Conservation (phyloP, 495 filamentous ascomycete species). For the Aspergillus steynii region DNA sequence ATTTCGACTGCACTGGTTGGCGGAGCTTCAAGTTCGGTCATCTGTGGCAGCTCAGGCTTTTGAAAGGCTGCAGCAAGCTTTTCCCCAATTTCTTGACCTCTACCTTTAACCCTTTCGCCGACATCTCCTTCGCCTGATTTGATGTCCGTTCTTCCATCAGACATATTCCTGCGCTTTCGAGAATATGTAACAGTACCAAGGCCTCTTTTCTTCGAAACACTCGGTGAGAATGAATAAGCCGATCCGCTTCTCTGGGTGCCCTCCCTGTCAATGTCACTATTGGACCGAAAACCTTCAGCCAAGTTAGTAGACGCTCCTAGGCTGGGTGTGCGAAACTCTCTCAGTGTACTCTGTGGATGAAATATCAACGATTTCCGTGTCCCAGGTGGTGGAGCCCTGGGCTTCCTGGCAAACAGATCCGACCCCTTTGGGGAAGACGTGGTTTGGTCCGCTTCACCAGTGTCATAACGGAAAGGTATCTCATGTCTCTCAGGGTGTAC, state of each 20-base stretch:
- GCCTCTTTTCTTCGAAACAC: background rate
- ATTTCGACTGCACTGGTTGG: background rate
- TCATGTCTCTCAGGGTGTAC: no score
- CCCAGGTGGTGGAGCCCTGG: background rate
- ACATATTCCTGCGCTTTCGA: conserved; percentile 1
- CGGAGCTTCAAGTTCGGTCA: background rate
- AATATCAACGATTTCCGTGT: background rate
- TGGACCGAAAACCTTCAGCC: background rate
- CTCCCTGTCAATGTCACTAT: background rate
- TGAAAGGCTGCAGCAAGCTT: conserved; percentile 32
- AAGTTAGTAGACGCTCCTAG: background rate
- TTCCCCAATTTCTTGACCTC: conserved; percentile 28
- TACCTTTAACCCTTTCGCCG: conserved; percentile 16
- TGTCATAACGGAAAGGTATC: no score
- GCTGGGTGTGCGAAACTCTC: background rate
- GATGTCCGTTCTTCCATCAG: background rate
- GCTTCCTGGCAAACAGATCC: background rate
- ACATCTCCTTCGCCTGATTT: background rate
- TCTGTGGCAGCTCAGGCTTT: background rate
- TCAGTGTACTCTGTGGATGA: background rate
- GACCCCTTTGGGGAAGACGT: background rate
- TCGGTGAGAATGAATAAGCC: background rate
- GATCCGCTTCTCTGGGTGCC: background rate
- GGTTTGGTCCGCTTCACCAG: background rate
- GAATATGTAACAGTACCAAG: background rate